Evolutionary conservation across 306 rosid genomes (phyloP).

Genomic region (Cucurbita maxima): DNA sequence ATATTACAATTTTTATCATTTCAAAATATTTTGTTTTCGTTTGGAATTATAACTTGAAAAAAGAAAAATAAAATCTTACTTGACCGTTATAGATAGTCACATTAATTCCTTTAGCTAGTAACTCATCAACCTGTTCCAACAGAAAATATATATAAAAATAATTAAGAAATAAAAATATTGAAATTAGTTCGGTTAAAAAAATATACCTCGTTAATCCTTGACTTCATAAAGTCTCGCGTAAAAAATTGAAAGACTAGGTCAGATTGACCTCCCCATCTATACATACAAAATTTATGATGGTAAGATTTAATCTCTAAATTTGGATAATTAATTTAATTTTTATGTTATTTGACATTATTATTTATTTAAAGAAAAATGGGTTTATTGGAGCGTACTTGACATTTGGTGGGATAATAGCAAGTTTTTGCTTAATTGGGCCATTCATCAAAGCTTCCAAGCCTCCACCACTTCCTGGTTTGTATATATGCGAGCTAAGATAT

Average conservation of each 20-base stretch:
- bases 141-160: too few relatives aligned
- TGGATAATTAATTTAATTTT: too few relatives aligned
- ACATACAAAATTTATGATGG: not conserved
- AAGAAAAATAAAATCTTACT: slow-evolving; percentile 19
- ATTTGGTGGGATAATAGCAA: slow-evolving; percentile 53
- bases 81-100: slow-evolving; percentile 87
- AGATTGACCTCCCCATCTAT: slow-evolving; percentile 72
- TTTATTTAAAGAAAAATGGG: too few relatives aligned
- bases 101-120: slow-evolving; percentile 64
- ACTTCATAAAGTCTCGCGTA: slow-evolving; percentile 67
- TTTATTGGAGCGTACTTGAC: slow-evolving; percentile 31
- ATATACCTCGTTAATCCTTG: slow-evolving; percentile 71
- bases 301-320: not conserved
- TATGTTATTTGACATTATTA: too few relatives aligned
- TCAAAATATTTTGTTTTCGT: not conserved
- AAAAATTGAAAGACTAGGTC: slow-evolving; percentile 18
- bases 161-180: not conserved
- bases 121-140: slow-evolving; percentile 52
- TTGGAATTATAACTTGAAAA: not conserved
- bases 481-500: slow-evolving; percentile 32
- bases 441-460: slow-evolving; percentile 40
- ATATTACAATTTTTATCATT: too few relatives aligned
- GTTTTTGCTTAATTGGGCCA: slow-evolving; percentile 58
- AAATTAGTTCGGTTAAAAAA: not conserved
- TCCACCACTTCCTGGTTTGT: slow-evolving; percentile 26